Conservation (phyloP, 305 asterid species). For the Fraxinus paxiana region DNA sequence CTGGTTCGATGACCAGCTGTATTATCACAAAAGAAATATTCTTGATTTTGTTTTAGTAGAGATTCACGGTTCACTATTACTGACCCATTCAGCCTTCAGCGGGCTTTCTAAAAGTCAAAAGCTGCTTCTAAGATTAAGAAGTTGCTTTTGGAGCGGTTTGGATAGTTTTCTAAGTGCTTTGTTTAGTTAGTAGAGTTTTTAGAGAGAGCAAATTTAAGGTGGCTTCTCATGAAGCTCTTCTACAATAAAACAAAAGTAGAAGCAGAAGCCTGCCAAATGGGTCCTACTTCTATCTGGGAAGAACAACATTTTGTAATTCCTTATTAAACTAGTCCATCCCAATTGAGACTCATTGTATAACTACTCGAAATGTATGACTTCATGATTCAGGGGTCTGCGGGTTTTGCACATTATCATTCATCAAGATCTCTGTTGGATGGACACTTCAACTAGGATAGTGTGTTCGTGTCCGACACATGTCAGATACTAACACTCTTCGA, state of each 20-base stretch:
- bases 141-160: neutral
- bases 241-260: neutral
- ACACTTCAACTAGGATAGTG: neutral
- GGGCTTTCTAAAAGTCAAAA: neutral
- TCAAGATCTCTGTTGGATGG: neutral
- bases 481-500: neutral
- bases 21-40: conserved; percentile 1
- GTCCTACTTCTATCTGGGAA: too few species aligned
- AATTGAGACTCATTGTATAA: neutral
- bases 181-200: neutral
- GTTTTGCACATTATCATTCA: neutral
- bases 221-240: neutral
- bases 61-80: neutral
- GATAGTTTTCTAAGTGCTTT: neutral
- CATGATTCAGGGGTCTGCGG: neutral
- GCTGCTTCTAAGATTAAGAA: neutral
- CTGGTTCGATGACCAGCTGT: neutral
- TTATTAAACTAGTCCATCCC: neutral
- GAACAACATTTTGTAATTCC: neutral
- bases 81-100: neutral
- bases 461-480: neutral
- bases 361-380: neutral
- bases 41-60: neutral
- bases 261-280: neutral
- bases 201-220: neutral